Percentiles rank a stretch among this genome's conserved stretches.
These are phyloP conservation scores for Rhodotorula sp. DNA, from an alignment of 1,284 basidiomycete species.

Conservation along the genomic window DNA sequence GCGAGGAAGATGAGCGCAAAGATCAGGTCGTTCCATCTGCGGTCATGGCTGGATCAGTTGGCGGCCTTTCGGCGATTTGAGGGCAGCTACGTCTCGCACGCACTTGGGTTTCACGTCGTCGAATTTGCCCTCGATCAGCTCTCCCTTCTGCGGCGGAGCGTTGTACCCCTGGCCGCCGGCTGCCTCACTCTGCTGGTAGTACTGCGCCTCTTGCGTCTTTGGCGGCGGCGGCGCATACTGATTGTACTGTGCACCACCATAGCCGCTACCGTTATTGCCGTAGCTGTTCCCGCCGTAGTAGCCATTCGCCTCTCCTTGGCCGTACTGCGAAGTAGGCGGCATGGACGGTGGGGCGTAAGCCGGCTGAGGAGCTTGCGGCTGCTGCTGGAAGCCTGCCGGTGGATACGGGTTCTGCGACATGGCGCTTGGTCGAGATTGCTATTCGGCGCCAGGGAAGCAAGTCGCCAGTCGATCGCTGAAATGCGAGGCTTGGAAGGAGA, in stretches of 20 bases:
- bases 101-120: conserved; percentile 37
- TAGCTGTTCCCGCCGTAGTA: not conserved
- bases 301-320: conserved; percentile 9
- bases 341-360: conserved; percentile 12
- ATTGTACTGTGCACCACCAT: not conserved
- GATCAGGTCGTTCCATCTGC: conserved; percentile 43
- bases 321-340: conserved; percentile 10
- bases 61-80: no score
- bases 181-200: conserved; percentile 13
- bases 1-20: conserved; percentile 49
- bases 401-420: conserved; percentile 24
- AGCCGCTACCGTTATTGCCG: not conserved
- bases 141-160: conserved; percentile 12
- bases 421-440: no score
- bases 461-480: no score
- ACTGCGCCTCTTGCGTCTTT: conserved; percentile 9
- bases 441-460: no score
- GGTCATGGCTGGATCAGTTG: no score
- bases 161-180: conserved; percentile 22
- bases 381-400: conserved; percentile 8
- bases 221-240: not conserved
- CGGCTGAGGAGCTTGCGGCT: conserved; percentile 10
- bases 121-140: conserved; percentile 29
- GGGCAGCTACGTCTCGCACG: not conserved
- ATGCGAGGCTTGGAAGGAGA: no score